Evolutionary conservation across 192 early-diverging fungal genomes (phyloP).

Genomic region (Dissophora globulifera): DNA sequence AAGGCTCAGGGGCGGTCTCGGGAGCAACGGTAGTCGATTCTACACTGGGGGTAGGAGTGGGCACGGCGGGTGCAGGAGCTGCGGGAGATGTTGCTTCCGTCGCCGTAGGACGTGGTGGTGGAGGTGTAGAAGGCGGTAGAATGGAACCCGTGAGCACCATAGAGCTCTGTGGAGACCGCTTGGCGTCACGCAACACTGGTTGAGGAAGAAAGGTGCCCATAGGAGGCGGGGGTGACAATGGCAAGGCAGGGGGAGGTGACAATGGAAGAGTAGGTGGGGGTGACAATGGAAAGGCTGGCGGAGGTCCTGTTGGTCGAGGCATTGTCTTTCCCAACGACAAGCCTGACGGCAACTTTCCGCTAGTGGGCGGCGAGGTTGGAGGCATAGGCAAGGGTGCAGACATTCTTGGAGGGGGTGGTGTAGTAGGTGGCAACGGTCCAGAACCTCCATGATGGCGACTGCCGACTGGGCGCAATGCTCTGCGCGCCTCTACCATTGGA

Average conservation of each 20-base stretch:
- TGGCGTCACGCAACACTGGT: conserved; percentile 23
- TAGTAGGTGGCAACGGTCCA: background rate
- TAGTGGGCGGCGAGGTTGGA: conserved; percentile 20
- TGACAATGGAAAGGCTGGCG: no score
- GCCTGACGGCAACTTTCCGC: background rate
- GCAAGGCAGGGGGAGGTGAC: no score
- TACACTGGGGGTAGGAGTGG: no score
- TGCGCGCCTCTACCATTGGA: conserved; percentile 15
- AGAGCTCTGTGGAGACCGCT: conserved; percentile 21
- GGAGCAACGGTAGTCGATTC: no score
- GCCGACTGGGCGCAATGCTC: no score
- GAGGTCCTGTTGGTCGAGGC: background rate
- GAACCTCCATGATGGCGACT: background rate
- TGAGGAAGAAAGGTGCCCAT: no score
- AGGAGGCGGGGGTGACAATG: no score
- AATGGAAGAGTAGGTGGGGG: no score
- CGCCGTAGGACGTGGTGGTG: conserved; percentile 11
- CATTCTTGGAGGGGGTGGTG: conserved; percentile 10
- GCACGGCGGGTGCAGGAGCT: no score
- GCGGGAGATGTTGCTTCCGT: no score
- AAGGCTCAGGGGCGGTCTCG: no score
- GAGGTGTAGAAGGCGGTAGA: conserved; percentile 7
- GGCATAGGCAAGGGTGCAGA: conserved; percentile 21
- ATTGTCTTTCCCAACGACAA: no score
- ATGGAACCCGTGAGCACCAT: conserved; percentile 1